Percentiles rank a stretch among this genome's conserved stretches.
Conservation (phyloP, 257 asterid species). For the Solanum clarkiae region DNA sequence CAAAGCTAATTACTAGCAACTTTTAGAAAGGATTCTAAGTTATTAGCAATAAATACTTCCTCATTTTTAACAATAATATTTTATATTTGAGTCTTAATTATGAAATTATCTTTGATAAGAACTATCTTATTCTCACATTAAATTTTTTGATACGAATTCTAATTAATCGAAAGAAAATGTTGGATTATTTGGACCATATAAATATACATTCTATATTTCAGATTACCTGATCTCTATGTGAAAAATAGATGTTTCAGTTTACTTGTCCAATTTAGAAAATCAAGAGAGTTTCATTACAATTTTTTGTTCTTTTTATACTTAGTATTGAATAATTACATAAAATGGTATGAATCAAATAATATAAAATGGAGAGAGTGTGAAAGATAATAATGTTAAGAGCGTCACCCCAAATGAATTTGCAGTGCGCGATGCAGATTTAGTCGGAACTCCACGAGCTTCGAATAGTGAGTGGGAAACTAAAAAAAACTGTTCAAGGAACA, state of each 20-base stretch:
- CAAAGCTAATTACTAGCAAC: not conserved
- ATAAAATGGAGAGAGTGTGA: too few species aligned
- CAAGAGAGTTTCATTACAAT: too few species aligned
- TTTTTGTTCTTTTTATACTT: not conserved
- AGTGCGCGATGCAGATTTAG: too few species aligned
- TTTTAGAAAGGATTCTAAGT: not conserved
- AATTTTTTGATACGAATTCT: accelerated
- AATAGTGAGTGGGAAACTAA: too few species aligned
- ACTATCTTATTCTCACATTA: accelerated
- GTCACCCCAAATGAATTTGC: too few species aligned
- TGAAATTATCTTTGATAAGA: not conserved
- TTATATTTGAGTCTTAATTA: accelerated
- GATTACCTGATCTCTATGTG: too few species aligned
- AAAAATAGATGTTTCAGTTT: not conserved
- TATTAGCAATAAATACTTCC: not conserved
- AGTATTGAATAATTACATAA: not conserved
- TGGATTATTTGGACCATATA: constrained; percentile 6
- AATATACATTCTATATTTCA: not conserved
- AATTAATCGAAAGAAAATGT: not conserved
- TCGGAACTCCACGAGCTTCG: too few species aligned
- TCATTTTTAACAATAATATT: not conserved
- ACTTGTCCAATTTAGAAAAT: not conserved
- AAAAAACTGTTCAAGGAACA: not conserved
- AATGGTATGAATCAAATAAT: not conserved
- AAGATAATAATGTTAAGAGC: too few species aligned